Evolutionary conservation across 108 stramenopile species (phyloP).

Genomic region (Epithemia pelagica): DNA sequence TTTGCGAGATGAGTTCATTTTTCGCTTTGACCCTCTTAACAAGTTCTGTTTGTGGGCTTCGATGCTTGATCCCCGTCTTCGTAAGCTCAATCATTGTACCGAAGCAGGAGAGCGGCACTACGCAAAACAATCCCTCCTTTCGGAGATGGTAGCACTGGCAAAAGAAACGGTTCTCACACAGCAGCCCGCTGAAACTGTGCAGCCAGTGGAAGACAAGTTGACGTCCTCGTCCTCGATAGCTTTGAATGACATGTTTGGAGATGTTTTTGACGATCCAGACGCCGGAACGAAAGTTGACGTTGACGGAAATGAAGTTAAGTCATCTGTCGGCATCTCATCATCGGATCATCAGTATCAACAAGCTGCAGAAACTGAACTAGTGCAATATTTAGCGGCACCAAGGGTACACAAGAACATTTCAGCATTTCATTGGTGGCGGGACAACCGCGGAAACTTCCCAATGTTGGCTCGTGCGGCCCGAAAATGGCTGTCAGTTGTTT

Average conservation of each 20-base stretch:
- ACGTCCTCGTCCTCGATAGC: background rate
- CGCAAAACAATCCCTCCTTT: background rate
- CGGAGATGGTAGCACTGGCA: background rate
- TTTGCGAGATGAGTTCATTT: background rate
- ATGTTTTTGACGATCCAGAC: background rate
- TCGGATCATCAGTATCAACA: background rate
- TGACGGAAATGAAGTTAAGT: background rate
- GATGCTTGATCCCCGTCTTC: background rate
- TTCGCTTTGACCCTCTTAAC: background rate
- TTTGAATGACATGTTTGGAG: background rate
- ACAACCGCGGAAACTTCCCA: background rate
- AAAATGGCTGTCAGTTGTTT: background rate
- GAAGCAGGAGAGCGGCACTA: background rate
- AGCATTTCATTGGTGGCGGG: background rate
- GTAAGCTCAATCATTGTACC: background rate
- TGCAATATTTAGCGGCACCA: background rate
- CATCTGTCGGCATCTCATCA: background rate
- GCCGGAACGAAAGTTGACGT: background rate
- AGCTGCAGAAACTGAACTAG: background rate
- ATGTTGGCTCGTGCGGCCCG: background rate
- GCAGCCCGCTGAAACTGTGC: background rate
- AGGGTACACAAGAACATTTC: background rate
- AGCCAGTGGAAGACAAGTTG: background rate
- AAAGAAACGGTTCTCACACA: background rate
- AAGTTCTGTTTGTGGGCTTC: background rate